These are phyloP conservation scores for Eremomyces bilateralis DNA, from an alignment of 495 filamentous ascomycete genomes.

Conservation along the genomic window DNA sequence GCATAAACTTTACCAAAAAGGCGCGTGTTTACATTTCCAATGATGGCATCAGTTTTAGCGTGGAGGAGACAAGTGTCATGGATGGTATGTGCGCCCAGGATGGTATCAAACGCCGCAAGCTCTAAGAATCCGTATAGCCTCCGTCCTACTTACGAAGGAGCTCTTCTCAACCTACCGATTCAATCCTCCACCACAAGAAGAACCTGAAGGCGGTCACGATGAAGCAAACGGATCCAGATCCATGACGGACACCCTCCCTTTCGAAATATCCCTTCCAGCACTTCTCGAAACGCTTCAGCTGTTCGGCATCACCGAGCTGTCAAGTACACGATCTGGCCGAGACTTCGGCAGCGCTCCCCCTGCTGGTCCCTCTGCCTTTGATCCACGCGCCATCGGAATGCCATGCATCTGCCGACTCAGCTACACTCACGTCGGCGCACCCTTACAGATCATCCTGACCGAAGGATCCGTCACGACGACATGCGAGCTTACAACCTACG, in stretches of 20 bases:
- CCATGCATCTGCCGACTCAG: slow-evolving; percentile 60
- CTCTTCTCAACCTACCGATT: slow-evolving; percentile 73
- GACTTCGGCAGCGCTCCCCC: slow-evolving; percentile 16
- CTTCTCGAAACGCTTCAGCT: slow-evolving; percentile 90
- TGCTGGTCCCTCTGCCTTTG: slow-evolving; percentile 41
- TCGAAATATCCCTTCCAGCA: slow-evolving; percentile 68
- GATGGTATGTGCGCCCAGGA: slow-evolving; percentile 38
- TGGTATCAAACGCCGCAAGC: too few species aligned
- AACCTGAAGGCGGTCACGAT: slow-evolving; percentile 14
- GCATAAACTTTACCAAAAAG: slow-evolving; percentile 61
- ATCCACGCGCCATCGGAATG: slow-evolving; percentile 51
- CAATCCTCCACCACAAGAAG: slow-evolving; percentile 11
- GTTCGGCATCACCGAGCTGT: slow-evolving; percentile 54
- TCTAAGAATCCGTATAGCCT: slow-evolving; percentile 30
- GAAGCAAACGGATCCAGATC: slow-evolving; percentile 16
- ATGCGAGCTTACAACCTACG: slow-evolving; percentile 82
- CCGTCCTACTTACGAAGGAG: slow-evolving; percentile 61
- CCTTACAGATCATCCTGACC: slow-evolving; percentile 59
- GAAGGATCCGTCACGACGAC: slow-evolving; percentile 76
- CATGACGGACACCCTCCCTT: slow-evolving; percentile 24
- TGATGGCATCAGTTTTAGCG: slow-evolving; percentile 67
- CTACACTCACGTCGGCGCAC: slow-evolving; percentile 48
- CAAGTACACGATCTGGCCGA: slow-evolving; percentile 6
- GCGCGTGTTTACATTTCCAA: slow-evolving; percentile 64
- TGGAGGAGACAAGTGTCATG: slow-evolving; percentile 65